phyloP scores from a whole-genome alignment of 1,284 basidiomycete genomes.

The Microbotryum silenes-acaulis region DNA sequence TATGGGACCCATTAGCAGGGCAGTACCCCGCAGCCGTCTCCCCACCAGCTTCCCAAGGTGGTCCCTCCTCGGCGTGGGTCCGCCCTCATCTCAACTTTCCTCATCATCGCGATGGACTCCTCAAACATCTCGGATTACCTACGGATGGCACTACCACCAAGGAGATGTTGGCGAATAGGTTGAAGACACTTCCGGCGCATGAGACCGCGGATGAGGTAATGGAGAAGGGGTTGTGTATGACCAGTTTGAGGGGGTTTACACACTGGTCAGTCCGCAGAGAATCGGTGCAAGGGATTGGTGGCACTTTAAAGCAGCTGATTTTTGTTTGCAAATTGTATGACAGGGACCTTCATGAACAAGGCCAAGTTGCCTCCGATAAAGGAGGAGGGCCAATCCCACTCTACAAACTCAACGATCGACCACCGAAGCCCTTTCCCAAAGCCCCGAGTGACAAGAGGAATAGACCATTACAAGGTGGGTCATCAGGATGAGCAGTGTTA shows the following conservation, averaged over 20 bases:
- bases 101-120: too few species aligned
- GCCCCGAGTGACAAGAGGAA: constrained; percentile 3
- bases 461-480: constrained; percentile 46
- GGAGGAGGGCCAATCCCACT: constrained; percentile 1
- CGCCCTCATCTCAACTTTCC: neutral
- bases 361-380: neutral
- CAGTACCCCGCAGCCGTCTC: constrained; percentile 50
- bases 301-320: neutral
- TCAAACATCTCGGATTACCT: too few species aligned
- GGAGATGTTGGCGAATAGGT: too few species aligned
- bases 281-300: neutral
- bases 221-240: constrained; percentile 49
- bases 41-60: too few species aligned
- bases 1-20: constrained; percentile 53
- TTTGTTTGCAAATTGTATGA: neutral
- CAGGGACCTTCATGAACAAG: constrained; percentile 10
- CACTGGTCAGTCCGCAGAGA: constrained; percentile 46
- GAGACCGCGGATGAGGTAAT: too few species aligned
- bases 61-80: neutral
- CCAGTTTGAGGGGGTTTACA: constrained; percentile 49
- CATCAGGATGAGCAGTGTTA: too few species aligned
- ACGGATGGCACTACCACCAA: too few species aligned
- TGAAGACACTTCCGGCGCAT: too few species aligned
- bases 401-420: constrained; percentile 2
- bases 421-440: constrained; percentile 3